Base-by-base conservation (phyloP, 352 stramenopile genomes). In the Phytopythium chamaehyphon region DNA sequence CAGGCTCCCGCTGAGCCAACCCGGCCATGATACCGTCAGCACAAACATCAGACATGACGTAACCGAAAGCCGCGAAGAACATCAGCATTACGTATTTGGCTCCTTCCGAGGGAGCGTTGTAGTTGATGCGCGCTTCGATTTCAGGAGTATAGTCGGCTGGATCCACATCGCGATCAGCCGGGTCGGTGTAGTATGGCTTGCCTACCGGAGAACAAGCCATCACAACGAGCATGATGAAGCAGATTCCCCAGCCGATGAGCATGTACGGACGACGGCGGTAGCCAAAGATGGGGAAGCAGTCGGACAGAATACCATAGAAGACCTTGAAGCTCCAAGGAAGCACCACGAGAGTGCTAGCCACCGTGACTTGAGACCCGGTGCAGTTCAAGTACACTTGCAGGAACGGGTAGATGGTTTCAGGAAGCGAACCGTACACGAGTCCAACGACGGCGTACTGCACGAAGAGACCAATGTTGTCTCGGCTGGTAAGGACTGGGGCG, bases 31-130 rank as follows among this genome's bases (percentile, higher is more conserved):
- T 64, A 12, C 68, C 79, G 65, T 95, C 84, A 31, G 76, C 71
- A 18, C 71, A 73, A 1, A 93, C 80, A 55, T 93, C 83, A 4
- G 83, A 71, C 44, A 91, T 72, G 10, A 93, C 64, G 55, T 93
- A 93, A 24, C 83, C 83, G 36, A 84, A 49, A 2, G 80, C 77
- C 0, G 81, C 73, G 22, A 91, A 47, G 48, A 90, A 77, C 69
- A 95, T 86, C 33, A 83, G 52, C 16, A 87, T 59, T 12, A 83
- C 62, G 55, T 86, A 90, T 57, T 78, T 78, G 55, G 46, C 66
- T 11, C 64, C 74, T 24, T 71, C 31, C 6, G 62, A 55, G 1
- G 55, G 31, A 9, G 75, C 75, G 22, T 49, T 33, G 15, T 55
- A 55, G 55, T 81, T 76, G 51, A 83, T 56, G 5, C 56, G 58